A percentile compares a stretch with the other conserved stretches of the same genome.
Conservation (phyloP, 2,329 filamentous ascomycete species). For the Thelonectria rubi region DNA sequence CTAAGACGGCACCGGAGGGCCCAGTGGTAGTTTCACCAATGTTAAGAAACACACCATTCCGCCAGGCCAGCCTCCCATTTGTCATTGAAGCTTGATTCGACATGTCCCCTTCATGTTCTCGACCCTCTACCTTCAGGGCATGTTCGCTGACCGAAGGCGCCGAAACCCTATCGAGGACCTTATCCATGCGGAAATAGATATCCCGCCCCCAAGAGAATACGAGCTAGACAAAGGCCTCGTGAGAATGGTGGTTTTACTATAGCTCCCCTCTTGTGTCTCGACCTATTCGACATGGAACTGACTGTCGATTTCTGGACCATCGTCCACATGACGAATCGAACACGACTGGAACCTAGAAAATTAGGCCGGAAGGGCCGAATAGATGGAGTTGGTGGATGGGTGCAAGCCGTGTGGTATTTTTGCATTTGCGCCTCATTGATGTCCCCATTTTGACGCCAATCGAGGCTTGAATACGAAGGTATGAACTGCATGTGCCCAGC, state of each 20-base stretch:
- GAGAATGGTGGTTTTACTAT: not conserved
- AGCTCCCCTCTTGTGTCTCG: not conserved
- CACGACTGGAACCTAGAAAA: too few relatives aligned
- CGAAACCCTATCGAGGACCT: not conserved
- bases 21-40: not conserved
- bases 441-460: too few relatives aligned
- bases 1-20: constrained; percentile 17
- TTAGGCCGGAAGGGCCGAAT: too few relatives aligned
- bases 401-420: too few relatives aligned
- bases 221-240: not conserved
- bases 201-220: not conserved
- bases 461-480: too few relatives aligned
- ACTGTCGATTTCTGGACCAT: too few relatives aligned
- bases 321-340: too few relatives aligned
- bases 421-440: too few relatives aligned
- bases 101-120: not conserved
- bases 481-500: too few relatives aligned
- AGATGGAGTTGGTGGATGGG: too few relatives aligned
- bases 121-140: not conserved
- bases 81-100: constrained; percentile 6
- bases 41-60: constrained; percentile 7
- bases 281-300: too few relatives aligned
- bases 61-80: not conserved
- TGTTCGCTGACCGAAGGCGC: not conserved
- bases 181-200: not conserved